These are phyloP conservation scores for Fusarium guadeloupense DNA, from an alignment of 2,329 filamentous ascomycete species.

Conservation along the genomic window DNA sequence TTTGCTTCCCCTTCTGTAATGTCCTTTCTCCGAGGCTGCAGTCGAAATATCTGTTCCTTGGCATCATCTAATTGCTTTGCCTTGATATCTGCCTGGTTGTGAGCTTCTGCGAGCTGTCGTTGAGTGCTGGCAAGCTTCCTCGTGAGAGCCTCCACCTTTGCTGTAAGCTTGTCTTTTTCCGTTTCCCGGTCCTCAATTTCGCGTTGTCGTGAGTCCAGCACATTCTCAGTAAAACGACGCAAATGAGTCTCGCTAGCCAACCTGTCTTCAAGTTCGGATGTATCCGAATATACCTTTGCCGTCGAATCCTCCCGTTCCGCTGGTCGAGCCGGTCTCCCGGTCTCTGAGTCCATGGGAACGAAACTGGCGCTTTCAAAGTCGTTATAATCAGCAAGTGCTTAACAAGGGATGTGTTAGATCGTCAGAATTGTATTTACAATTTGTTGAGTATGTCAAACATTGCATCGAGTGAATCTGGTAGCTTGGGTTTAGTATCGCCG, in stretches of 20 bases:
- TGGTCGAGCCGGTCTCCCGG: conserved; percentile 5
- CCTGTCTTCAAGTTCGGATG: conserved; percentile 37
- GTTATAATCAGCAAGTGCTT: conserved; percentile 11
- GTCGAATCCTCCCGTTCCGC: conserved; percentile 7
- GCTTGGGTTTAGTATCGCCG: background rate
- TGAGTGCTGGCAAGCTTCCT: conserved; percentile 45
- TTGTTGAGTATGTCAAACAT: conserved; percentile 12
- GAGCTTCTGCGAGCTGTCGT: conserved; percentile 46
- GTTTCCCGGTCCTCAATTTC: conserved; percentile 47
- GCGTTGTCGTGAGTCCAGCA: conserved; percentile 50
- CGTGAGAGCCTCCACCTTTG: conserved; percentile 44
- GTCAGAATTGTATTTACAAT: conserved; percentile 11
- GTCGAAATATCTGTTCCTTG: conserved; percentile 46
- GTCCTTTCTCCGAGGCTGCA: conserved; percentile 48
- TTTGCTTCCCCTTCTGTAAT: conserved; percentile 50
- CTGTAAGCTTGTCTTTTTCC: conserved; percentile 42
- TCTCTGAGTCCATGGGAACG: conserved; percentile 32
- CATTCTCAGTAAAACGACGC: conserved; percentile 49
- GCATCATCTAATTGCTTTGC: conserved; percentile 45
- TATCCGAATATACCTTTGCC: conserved; percentile 20
- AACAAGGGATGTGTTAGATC: conserved; percentile 5
- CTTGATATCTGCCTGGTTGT: conserved; percentile 39
- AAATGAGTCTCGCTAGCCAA: conserved; percentile 47
- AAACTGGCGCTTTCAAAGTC: conserved; percentile 6
- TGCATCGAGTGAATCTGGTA: conserved; percentile 4